phyloP scores from a whole-genome alignment of 2,329 filamentous ascomycete species.

The Microsporum ferrugineum region DNA sequence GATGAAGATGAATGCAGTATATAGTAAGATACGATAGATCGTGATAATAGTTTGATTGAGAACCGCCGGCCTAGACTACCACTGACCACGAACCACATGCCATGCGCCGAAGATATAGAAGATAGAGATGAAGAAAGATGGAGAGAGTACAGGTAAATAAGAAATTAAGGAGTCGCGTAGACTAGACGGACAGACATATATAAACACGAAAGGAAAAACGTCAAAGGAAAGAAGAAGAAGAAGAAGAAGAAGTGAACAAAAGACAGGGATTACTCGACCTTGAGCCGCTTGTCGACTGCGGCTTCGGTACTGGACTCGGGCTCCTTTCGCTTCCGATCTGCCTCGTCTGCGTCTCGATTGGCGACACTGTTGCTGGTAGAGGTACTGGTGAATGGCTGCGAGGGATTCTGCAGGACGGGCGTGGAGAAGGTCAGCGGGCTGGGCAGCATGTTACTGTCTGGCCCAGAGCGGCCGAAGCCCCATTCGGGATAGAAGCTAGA shows the following conservation, averaged over 20 bases:
- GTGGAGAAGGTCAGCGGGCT: constrained; percentile 91
- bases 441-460: constrained; percentile 74
- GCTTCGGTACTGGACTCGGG: neutral
- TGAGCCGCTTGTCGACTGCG: constrained; percentile 12
- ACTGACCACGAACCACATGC: neutral
- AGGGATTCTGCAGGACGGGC: constrained; percentile 39
- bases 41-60: neutral
- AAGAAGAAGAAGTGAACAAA: neutral
- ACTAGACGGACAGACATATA: neutral
- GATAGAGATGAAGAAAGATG: neutral
- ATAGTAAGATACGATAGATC: neutral
- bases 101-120: constrained; percentile 1
- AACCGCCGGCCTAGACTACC: constrained; percentile 2
- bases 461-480: constrained; percentile 54
- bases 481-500: constrained; percentile 89
- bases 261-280: constrained; percentile 15
- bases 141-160: neutral
- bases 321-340: neutral
- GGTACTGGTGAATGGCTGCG: neutral
- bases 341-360: neutral
- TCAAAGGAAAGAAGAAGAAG: neutral
- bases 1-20: neutral
- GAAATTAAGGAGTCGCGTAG: neutral
- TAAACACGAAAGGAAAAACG: neutral
- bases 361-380: neutral